These are phyloP conservation scores for Chaetothyriales sp. DNA, from an alignment of 2,329 filamentous ascomycete genomes.

Conservation along the genomic window DNA sequence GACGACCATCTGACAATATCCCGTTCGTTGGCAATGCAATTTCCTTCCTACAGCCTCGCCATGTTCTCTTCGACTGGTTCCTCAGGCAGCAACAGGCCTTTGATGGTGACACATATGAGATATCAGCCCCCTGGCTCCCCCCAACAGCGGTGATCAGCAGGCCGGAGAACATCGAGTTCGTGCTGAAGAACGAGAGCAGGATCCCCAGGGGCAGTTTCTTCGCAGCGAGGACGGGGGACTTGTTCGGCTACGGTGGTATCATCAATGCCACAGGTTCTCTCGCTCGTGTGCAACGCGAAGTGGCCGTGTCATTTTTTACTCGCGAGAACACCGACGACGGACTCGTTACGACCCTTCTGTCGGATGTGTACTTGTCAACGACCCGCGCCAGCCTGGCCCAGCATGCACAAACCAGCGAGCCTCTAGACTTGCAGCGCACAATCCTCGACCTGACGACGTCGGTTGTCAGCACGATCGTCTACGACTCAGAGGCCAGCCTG, in stretches of 20 bases:
- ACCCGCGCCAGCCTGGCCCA: constrained; percentile 28
- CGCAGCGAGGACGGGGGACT: constrained; percentile 43
- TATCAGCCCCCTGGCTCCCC: constrained; percentile 47
- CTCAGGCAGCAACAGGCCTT: constrained; percentile 41
- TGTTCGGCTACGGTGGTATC: constrained; percentile 50
- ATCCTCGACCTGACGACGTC: constrained; percentile 51
- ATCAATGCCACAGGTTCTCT: constrained; percentile 51
- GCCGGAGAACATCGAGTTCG: constrained; percentile 46
- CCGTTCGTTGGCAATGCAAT: constrained; percentile 48
- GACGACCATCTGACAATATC: constrained; percentile 17
- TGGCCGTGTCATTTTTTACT: constrained; percentile 43
- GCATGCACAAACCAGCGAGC: constrained; percentile 10
- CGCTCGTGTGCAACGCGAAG: constrained; percentile 49
- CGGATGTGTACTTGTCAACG: constrained; percentile 33
- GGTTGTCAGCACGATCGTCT: constrained; percentile 54
- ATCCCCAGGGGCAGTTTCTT: constrained; percentile 51
- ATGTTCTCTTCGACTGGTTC: constrained; percentile 50
- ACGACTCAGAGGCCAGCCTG: constrained; percentile 52
- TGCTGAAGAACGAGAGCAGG: constrained; percentile 45
- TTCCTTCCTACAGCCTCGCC: constrained; percentile 43
- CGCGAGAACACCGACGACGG: constrained; percentile 38
- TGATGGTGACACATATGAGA: constrained; percentile 46
- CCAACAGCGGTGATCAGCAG: constrained; percentile 49
- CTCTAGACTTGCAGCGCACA: constrained; percentile 43
- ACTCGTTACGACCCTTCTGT: constrained; percentile 43